Evolutionary conservation across 2,329 filamentous ascomycete genomes (phyloP), one percentile per base, ranked within the genome.

Genomic region (Neopestalotiopsis clavispora): DNA sequence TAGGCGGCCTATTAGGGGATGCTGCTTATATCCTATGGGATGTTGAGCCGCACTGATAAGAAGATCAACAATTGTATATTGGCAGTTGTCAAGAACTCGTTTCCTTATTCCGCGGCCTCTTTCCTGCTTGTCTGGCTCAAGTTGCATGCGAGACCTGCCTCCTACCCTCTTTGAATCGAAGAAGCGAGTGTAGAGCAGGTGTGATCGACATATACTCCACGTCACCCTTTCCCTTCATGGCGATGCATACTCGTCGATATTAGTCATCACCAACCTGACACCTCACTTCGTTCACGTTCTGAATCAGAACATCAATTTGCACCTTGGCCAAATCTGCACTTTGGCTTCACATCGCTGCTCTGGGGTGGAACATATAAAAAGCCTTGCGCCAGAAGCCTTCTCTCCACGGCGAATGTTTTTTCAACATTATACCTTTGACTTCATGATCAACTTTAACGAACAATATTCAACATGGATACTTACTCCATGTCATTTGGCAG

Each of bases 401-500:
- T 20, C 45, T 52, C 45, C 0, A n/a, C 17, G 17, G 4, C 14
- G 45, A 52, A 52, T 52, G 6, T 2, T 38, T 38, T 38, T 10
- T 20, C n/a, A 20, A 52, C n/a, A 3, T 4, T 10, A 52, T 23
- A 49, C 45, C 9, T 20, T 52, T 52, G 4, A 52, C 45, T 23
- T 52, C 45, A 52, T 52, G 10, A 52, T 17, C 20, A n/a, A n/a
- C 9, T 52, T 52, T 23, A 9, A 7, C n/a, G 20, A n/a, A n/a
- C 17, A n/a, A 52, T 52, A 52, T 52, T 68, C 23, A 71, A 63
- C 58, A 87, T 87, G 85, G 85, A 87, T 78, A 83, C 84, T 83
- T 84, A 86, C 78, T 83, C 83, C 34, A 81, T 86, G 74, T 86
- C 81, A 49, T 83, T 78, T 74, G 83, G 81, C 72, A 86, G 83